Conservation (phyloP, 106 monocot species). For the Narthecium ossifragum region DNA sequence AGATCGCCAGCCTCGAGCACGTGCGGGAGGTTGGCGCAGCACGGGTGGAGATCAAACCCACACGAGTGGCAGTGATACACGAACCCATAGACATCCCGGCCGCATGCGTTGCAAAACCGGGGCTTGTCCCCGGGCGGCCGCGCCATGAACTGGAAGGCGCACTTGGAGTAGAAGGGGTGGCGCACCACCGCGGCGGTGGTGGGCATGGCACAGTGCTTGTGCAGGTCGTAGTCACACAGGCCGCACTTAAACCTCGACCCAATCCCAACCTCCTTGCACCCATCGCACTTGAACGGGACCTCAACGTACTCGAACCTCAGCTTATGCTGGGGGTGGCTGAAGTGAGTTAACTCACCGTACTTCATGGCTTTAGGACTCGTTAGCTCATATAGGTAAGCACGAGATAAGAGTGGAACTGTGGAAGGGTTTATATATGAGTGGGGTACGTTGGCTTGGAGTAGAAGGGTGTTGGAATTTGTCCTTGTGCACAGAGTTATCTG, state of each 20-base stretch:
- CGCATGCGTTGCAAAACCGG: conserved; percentile 89
- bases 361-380: conserved; percentile 38
- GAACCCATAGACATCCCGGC: conserved; percentile 61
- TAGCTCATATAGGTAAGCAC: not conserved
- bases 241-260: conserved; percentile 83
- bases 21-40: conserved; percentile 81
- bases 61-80: conserved; percentile 79
- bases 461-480: conserved; percentile 18
- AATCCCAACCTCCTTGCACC: conserved; percentile 88
- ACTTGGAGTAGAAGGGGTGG: conserved; percentile 88
- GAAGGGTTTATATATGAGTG: too few relatives aligned
- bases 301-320: conserved; percentile 75
- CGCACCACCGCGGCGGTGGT: conserved; percentile 19
- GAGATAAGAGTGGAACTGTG: not conserved
- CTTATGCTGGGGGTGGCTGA: conserved; percentile 88
- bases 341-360: conserved; percentile 79
- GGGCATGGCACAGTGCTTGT: conserved; percentile 76
- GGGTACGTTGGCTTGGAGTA: conserved; percentile 12
- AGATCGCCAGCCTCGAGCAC: conserved; percentile 60
- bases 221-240: conserved; percentile 86
- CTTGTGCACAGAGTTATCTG: not conserved
- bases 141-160: conserved; percentile 74
- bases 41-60: conserved; percentile 95
- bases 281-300: conserved; percentile 86
- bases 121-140: conserved; percentile 49